A percentile compares a stretch with the other conserved stretches of the same genome.
These are phyloP conservation scores for Colletotrichum lupini DNA, from an alignment of 2,329 filamentous ascomycete genomes.

Conservation along the genomic window DNA sequence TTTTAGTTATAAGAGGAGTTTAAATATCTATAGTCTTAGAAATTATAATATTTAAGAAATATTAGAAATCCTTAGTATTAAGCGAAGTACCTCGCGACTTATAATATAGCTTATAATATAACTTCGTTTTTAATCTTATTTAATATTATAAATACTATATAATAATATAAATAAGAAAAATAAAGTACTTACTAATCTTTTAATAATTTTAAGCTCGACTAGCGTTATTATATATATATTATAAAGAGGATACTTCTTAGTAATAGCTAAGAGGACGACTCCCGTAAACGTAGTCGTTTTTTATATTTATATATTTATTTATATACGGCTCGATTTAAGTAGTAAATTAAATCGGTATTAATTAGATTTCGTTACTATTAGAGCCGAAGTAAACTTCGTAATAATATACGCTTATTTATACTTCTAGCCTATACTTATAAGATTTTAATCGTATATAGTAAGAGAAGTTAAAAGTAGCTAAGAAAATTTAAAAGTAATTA, in stretches of 20 bases:
- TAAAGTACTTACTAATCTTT: not conserved
- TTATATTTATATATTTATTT: not conserved
- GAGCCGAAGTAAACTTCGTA: not conserved
- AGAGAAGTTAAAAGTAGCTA: too few species aligned
- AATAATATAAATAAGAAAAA: not conserved
- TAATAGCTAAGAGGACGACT: not conserved
- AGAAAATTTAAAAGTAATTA: not conserved
- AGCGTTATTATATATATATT: not conserved
- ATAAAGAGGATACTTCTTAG: not conserved
- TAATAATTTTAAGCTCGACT: slow-evolving; percentile 5
- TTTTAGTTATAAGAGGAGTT: too few species aligned
- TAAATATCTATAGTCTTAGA: too few species aligned
- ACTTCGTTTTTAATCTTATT: not conserved
- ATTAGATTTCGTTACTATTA: too few species aligned
- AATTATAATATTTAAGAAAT: too few species aligned
- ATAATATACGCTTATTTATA: not conserved
- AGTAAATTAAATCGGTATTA: not conserved
- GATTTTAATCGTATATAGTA: not conserved
- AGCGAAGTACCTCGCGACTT: too few species aligned
- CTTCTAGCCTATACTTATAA: not conserved
- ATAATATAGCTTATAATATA: too few species aligned
- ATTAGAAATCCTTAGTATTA: too few species aligned
- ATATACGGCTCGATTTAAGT: not conserved
- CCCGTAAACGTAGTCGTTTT: not conserved
- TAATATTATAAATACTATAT: slow-evolving; percentile 10